Percentiles rank a stretch among this genome's conserved stretches.
phyloP scores from a whole-genome alignment of 1,284 basidiomycete species.

The Termitomyces sp. region DNA sequence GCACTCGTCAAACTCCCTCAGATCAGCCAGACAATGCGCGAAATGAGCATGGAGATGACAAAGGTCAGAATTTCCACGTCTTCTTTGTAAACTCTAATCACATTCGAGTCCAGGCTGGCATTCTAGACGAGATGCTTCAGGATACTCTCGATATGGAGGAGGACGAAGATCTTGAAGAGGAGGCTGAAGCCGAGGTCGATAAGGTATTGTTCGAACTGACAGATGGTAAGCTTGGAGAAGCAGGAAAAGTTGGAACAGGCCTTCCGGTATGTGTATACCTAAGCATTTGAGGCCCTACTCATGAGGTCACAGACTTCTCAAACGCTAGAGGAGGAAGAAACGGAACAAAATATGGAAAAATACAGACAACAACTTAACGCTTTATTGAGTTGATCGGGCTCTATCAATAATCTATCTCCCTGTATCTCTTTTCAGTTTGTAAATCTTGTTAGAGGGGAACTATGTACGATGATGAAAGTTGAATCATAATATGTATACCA shows the following conservation, averaged over 20 bases:
- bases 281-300: slow-evolving; percentile 1
- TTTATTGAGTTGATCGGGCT: slow-evolving; percentile 61
- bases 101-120: slow-evolving; percentile 62
- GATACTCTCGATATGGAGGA: slow-evolving; percentile 85
- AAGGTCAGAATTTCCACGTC: slow-evolving; percentile 53
- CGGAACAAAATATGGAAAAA: slow-evolving; percentile 79
- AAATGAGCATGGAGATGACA: slow-evolving; percentile 99
- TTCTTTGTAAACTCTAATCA: slow-evolving; percentile 8
- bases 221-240: slow-evolving; percentile 89
- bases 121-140: slow-evolving; percentile 92
- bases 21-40: slow-evolving; percentile 88
- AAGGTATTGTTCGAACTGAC: slow-evolving; percentile 96
- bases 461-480: slow-evolving; percentile 7
- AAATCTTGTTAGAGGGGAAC: slow-evolving; percentile 1
- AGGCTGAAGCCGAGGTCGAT: slow-evolving; percentile 96
- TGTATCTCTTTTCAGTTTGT: neutral
- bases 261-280: slow-evolving; percentile 63
- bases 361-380: slow-evolving; percentile 85
- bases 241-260: slow-evolving; percentile 66
- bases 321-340: slow-evolving; percentile 71
- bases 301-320: slow-evolving; percentile 33
- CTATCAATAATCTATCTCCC: slow-evolving; percentile 27
- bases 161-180: slow-evolving; percentile 93
- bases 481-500: neutral
- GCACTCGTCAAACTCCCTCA: slow-evolving; percentile 89